Evolutionary conservation across 257 asterid species (phyloP).

Genomic region (Lavandula angustifolia): DNA sequence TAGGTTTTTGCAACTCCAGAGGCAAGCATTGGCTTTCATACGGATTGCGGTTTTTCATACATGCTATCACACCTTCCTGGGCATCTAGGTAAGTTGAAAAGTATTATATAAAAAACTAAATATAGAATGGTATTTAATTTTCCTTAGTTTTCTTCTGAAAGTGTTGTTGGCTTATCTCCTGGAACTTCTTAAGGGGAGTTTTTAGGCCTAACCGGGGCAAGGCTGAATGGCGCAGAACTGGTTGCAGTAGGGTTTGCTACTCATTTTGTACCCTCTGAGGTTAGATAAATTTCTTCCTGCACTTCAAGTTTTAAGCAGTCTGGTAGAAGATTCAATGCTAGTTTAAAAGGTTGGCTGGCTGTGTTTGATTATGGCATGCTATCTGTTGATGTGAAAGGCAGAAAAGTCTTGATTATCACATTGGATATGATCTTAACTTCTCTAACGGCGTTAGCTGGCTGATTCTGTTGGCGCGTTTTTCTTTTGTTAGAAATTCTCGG

Average conservation of each 20-base stretch:
- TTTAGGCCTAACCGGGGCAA: slow-evolving; percentile 84
- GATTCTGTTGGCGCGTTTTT: slow-evolving; percentile 21
- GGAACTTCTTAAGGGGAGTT: slow-evolving; percentile 64
- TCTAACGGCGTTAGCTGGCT: background rate
- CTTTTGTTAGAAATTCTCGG: slow-evolving; percentile 58
- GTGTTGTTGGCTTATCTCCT: slow-evolving; percentile 32
- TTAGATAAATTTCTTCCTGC: slow-evolving; percentile 29
- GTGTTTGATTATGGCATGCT: too few species aligned
- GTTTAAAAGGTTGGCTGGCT: background rate
- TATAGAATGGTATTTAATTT: background rate
- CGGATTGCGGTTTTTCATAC: slow-evolving; percentile 95
- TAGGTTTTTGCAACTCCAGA: slow-evolving; percentile 96
- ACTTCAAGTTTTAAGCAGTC: background rate
- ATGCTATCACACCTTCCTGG: slow-evolving; percentile 78
- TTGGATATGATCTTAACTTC: background rate
- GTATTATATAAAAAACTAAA: background rate
- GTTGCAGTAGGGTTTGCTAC: slow-evolving; percentile 89
- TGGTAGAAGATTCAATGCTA: background rate
- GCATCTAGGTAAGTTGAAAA: slow-evolving; percentile 59
- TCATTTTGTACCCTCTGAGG: slow-evolving; percentile 88
- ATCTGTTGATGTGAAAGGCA: too few species aligned
- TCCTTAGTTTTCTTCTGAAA: background rate
- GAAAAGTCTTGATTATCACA: too few species aligned
- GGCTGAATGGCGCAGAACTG: slow-evolving; percentile 82
- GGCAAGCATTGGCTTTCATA: slow-evolving; percentile 90